phyloP scores from a whole-genome alignment of 2,329 filamentous ascomycete species.

The Cercospora beticola region DNA sequence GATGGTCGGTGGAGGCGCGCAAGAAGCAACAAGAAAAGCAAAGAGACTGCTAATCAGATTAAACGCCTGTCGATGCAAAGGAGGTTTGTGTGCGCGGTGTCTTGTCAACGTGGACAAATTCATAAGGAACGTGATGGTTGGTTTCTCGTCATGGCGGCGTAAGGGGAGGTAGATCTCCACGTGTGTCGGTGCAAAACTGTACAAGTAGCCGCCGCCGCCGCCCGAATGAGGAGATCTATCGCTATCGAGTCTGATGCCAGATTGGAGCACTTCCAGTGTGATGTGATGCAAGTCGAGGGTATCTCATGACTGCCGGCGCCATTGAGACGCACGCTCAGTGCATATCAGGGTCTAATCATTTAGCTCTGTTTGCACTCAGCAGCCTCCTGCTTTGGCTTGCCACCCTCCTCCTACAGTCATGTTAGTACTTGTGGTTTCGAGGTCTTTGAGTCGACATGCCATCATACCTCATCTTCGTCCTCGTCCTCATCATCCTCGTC shows the following conservation, averaged over 20 bases:
- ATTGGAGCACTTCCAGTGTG: slow-evolving; percentile 14
- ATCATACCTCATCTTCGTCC: slow-evolving; percentile 53
- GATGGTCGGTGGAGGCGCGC: background rate
- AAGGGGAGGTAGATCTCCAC: background rate
- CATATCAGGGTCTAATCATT: slow-evolving; percentile 12
- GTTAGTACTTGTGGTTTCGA: slow-evolving; percentile 6
- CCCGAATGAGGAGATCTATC: slow-evolving; percentile 12
- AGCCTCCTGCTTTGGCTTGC: slow-evolving; percentile 89
- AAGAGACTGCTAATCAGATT: background rate
- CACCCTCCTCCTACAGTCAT: slow-evolving; percentile 66
- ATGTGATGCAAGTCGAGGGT: slow-evolving; percentile 1
- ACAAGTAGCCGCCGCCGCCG: slow-evolving; percentile 14
- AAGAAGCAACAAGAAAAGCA: background rate
- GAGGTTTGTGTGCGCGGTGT: background rate
- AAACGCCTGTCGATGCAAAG: slow-evolving; percentile 1
- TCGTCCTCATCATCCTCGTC: slow-evolving; percentile 72
- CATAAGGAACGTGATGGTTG: slow-evolving; percentile 17
- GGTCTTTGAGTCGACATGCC: background rate
- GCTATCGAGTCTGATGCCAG: slow-evolving; percentile 14
- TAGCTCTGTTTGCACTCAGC: slow-evolving; percentile 96
- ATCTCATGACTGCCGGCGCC: background rate
- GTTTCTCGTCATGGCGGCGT: background rate
- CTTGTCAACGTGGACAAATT: slow-evolving; percentile 2
- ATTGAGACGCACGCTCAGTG: background rate
- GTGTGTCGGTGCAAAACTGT: slow-evolving; percentile 14